Evolutionary conservation across 2,329 filamentous ascomycete genomes (phyloP), one percentile per base, ranked within the genome.

Genomic region (Neurospora crassa): DNA sequence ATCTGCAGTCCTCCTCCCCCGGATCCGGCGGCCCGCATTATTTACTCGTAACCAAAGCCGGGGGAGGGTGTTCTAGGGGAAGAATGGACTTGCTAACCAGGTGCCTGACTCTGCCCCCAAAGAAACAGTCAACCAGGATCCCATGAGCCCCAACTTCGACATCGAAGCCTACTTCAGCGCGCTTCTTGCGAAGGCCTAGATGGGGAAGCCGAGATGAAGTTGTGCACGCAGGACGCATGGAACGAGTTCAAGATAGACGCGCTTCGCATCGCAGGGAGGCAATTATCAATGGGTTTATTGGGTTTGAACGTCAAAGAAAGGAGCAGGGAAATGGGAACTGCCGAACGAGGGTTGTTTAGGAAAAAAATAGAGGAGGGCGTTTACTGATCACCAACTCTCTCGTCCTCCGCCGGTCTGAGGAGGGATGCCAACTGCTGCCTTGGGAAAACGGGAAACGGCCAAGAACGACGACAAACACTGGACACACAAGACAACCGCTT

Each of bases 91-190:
- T 37, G 67, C 72, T 71, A 43, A 71, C 40, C 24, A 40, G 37
- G 12, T 29, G 16, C 47, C 47, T 70, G 3, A 71, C 29, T 45
- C 24, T 70, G 53, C 40, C 67, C 67, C 67, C 74, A 71, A 74
- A 69, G 70, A 42, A 63, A 24, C 67, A 81, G 80, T 78, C 69
- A 78, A 78, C 77, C 78, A 79, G 76, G 79, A 98, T 83, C 91
- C 91, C 73, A 89, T 91, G 79, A 90, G 96, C 84, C 90, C 94
- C 79, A 93, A 94, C 79, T 98, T 98, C 84, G 94, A 99, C 81
- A 87, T 98, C 77, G 95, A 98, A 86, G 90, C 92, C 77, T 93
- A 89, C 82, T 83, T 97, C 81, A 87, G 89, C 78, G 86, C 88
- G 77, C 83, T 93, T 77, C 77, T 82, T 75, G 53, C 53, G 24